Percentiles rank a stretch among this genome's conserved stretches.
phyloP scores from a whole-genome alignment of 495 filamentous ascomycete species.

The Xylaria telfairii region DNA sequence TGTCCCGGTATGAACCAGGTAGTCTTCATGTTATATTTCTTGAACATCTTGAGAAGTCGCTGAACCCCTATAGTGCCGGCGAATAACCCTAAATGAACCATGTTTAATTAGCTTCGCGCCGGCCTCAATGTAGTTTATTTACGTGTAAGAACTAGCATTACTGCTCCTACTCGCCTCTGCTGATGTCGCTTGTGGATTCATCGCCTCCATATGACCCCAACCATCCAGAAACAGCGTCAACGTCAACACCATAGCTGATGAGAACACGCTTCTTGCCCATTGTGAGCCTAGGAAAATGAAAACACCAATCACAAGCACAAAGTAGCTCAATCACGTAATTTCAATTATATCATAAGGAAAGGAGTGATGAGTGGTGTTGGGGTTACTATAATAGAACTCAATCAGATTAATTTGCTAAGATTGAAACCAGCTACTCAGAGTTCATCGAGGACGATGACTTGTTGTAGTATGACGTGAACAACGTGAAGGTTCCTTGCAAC shows the following conservation, averaged over 20 bases:
- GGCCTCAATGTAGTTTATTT: not conserved
- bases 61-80: slow-evolving; percentile 75
- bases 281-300: not conserved
- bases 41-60: slow-evolving; percentile 75
- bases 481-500: not conserved
- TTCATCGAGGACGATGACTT: too few species aligned
- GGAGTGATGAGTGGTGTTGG: not conserved
- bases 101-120: slow-evolving; percentile 34
- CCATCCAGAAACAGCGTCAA: slow-evolving; percentile 52
- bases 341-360: too few species aligned
- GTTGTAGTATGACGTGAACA: not conserved
- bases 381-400: not conserved
- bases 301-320: not conserved
- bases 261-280: slow-evolving; percentile 67
- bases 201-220: slow-evolving; percentile 33
- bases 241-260: slow-evolving; percentile 42
- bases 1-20: slow-evolving; percentile 88
- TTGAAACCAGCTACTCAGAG: too few species aligned
- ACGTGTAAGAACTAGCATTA: not conserved
- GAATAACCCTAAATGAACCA: slow-evolving; percentile 60
- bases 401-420: not conserved
- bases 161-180: slow-evolving; percentile 41
- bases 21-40: slow-evolving; percentile 81
- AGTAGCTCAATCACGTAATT: not conserved
- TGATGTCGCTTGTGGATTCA: slow-evolving; percentile 53